Conservation (phyloP, 2,329 filamentous ascomycete species). For the Diaporthe eres region DNA sequence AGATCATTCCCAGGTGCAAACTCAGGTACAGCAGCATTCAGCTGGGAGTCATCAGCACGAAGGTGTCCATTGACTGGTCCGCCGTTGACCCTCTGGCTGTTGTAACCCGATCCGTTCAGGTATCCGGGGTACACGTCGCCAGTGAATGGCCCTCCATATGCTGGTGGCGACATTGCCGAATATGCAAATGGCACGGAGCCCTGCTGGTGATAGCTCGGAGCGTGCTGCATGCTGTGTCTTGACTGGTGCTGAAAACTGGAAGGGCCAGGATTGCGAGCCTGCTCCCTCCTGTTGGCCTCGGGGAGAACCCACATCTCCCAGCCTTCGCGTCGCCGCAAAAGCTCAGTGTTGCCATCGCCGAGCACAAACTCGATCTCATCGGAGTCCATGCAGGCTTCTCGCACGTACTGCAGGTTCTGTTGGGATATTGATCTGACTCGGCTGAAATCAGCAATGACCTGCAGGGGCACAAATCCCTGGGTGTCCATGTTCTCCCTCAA, state of each 20-base stretch:
- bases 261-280: constrained; percentile 81
- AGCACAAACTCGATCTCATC: constrained; percentile 80
- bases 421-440: constrained; percentile 79
- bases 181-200: constrained; percentile 50
- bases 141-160: constrained; percentile 22
- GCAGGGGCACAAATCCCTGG: constrained; percentile 88
- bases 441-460: constrained; percentile 87
- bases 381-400: constrained; percentile 81
- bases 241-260: constrained; percentile 53
- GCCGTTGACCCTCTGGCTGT: constrained; percentile 50
- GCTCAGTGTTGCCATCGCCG: constrained; percentile 83
- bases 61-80: constrained; percentile 56
- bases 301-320: constrained; percentile 87
- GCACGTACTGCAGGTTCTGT: constrained; percentile 80
- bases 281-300: constrained; percentile 78
- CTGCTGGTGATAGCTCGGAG: constrained; percentile 37
- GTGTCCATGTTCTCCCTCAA: constrained; percentile 94
- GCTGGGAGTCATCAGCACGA: constrained; percentile 61
- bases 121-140: constrained; percentile 50
- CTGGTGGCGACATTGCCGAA: constrained; percentile 39
- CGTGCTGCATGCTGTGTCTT: constrained; percentile 46
- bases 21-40: constrained; percentile 75
- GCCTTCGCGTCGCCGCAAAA: constrained; percentile 79
- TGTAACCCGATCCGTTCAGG: constrained; percentile 49
- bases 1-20: constrained; percentile 62